phyloP scores from a whole-genome alignment of 768 basidiomycete genomes.

The Favolaschia claudopus region DNA sequence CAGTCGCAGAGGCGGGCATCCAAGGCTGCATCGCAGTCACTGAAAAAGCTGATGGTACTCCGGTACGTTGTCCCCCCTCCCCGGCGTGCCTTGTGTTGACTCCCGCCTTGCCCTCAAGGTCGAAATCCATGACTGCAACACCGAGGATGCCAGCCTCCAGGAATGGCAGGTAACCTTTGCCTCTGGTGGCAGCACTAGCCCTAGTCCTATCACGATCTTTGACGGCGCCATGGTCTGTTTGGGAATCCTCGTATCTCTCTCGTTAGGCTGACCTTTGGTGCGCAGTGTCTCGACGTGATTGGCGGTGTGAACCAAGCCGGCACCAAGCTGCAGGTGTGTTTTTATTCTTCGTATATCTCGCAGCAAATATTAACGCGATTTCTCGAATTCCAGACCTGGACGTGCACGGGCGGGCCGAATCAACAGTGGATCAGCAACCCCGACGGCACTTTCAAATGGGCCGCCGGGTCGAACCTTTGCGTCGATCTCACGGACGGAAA shows the following conservation, averaged over 20 bases:
- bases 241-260: not conserved
- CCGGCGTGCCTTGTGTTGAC: too few relatives aligned
- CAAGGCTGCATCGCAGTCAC: conserved; percentile 6
- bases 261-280: not conserved
- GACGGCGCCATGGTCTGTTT: not conserved
- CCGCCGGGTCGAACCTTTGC: conserved; percentile 6
- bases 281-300: conserved; percentile 9
- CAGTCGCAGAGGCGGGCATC: conserved; percentile 13
- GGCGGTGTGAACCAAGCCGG: conserved; percentile 1
- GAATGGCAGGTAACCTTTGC: conserved; percentile 4
- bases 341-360: too few relatives aligned
- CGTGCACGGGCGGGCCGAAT: conserved; percentile 9
- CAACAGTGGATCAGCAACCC: conserved; percentile 7
- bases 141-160: not conserved
- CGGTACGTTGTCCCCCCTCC: too few relatives aligned
- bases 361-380: too few relatives aligned
- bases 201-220: conserved; percentile 3
- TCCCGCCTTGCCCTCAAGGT: too few relatives aligned
- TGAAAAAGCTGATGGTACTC: not conserved
- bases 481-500: conserved; percentile 11
- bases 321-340: conserved; percentile 6
- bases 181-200: not conserved
- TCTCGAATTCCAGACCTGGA: conserved; percentile 20
- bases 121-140: conserved; percentile 12
- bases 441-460: not conserved